Conservation (phyloP, 352 stramenopile species). For the Pythium coloratum region DNA sequence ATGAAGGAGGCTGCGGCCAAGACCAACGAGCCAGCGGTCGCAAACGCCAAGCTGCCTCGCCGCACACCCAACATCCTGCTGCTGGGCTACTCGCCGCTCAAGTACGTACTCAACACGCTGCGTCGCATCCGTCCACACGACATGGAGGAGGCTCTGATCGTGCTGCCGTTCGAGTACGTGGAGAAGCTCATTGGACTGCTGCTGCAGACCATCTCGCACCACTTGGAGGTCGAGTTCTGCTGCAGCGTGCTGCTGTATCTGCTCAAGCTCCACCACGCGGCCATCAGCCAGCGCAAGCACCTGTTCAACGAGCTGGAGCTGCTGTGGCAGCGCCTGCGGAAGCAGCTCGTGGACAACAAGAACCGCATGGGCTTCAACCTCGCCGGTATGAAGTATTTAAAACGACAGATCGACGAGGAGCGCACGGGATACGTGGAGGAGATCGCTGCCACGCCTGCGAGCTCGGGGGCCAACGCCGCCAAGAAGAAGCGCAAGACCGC, state of each 20-base stretch:
- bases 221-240: slow-evolving; percentile 93
- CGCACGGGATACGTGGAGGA: slow-evolving; percentile 79
- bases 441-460: slow-evolving; percentile 41
- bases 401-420: slow-evolving; percentile 79
- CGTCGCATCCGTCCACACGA: slow-evolving; percentile 92
- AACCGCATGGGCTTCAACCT: slow-evolving; percentile 89
- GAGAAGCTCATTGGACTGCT: slow-evolving; percentile 93
- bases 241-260: slow-evolving; percentile 75
- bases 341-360: slow-evolving; percentile 76
- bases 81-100: slow-evolving; percentile 92
- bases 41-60: slow-evolving; percentile 29
- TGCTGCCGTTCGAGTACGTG: slow-evolving; percentile 97
- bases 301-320: slow-evolving; percentile 81
- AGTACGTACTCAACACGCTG: slow-evolving; percentile 95
- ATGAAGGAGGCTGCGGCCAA: slow-evolving; percentile 34
- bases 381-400: slow-evolving; percentile 87
- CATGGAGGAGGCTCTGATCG: slow-evolving; percentile 96
- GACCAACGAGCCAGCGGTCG: slow-evolving; percentile 58
- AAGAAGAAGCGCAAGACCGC: slow-evolving; percentile 63
- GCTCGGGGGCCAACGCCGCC: neutral
- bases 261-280: slow-evolving; percentile 76
- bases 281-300: slow-evolving; percentile 63
- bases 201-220: slow-evolving; percentile 84
- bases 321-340: slow-evolving; percentile 73
- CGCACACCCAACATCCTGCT: slow-evolving; percentile 92